Percentiles rank a stretch among this genome's conserved stretches.
Conservation (phyloP, 169 alveolate species). For the Fabrea salina region DNA sequence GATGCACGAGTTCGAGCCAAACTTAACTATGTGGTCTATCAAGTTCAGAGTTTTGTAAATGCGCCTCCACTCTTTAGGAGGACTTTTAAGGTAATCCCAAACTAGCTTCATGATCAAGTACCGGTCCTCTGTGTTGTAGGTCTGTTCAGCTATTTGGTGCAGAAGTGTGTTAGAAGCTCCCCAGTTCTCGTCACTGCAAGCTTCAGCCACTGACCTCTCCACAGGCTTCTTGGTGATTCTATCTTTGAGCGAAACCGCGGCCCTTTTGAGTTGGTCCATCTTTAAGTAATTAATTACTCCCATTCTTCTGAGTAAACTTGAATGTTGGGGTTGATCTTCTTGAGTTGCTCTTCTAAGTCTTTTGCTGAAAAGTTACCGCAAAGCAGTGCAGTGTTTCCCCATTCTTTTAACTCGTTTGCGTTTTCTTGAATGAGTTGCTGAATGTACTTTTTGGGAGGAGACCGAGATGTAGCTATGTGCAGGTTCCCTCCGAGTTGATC, state of each 20-base stretch:
- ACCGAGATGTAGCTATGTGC: background rate
- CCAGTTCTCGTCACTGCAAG: slow-evolving; percentile 82
- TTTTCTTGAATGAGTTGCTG: slow-evolving; percentile 5
- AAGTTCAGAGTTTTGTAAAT: slow-evolving; percentile 74
- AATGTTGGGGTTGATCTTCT: background rate
- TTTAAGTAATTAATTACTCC: slow-evolving; percentile 29
- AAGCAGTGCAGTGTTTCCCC: background rate
- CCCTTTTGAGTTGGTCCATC: slow-evolving; percentile 33
- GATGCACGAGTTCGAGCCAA: slow-evolving; percentile 71
- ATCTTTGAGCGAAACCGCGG: slow-evolving; percentile 36
- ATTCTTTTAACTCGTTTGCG: background rate
- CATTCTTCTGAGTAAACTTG: slow-evolving; percentile 17
- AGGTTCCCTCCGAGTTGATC: slow-evolving; percentile 5
- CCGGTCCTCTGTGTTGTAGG: slow-evolving; percentile 76
- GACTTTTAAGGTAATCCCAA: slow-evolving; percentile 68
- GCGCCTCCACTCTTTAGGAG: slow-evolving; percentile 75
- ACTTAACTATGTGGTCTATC: slow-evolving; percentile 67
- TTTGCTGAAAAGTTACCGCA: slow-evolving; percentile 23
- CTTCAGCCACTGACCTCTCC: slow-evolving; percentile 75
- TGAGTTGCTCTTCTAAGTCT: background rate
- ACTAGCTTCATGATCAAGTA: slow-evolving; percentile 64
- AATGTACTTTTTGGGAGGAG: slow-evolving; percentile 16
- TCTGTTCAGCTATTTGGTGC: slow-evolving; percentile 73
- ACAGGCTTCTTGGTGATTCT: slow-evolving; percentile 55
- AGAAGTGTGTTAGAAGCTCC: slow-evolving; percentile 74